Evolutionary conservation across 2,329 filamentous ascomycete species (phyloP).

Genomic region (Rhytidhysteron rufulum): DNA sequence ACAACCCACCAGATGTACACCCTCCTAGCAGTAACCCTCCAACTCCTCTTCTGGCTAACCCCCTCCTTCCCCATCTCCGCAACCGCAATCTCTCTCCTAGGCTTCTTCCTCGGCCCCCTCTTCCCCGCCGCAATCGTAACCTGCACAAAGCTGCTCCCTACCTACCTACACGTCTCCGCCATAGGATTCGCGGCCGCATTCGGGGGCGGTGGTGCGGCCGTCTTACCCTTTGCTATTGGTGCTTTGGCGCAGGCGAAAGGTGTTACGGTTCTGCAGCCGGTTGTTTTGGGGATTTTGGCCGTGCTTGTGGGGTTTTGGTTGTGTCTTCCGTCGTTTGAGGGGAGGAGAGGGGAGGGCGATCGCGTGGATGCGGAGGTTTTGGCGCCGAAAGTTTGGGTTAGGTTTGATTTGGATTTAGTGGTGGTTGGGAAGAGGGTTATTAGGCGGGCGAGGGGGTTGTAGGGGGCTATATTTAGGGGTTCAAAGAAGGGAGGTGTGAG

Average conservation of each 20-base stretch:
- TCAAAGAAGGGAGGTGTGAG: too few relatives aligned
- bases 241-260: conserved; percentile 62
- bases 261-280: conserved; percentile 58
- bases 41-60: conserved; percentile 78
- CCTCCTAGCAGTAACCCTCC: conserved; percentile 56
- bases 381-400: too few relatives aligned
- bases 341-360: too few relatives aligned
- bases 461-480: too few relatives aligned
- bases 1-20: conserved; percentile 54
- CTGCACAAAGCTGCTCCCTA: conserved; percentile 69
- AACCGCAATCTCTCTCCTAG: conserved; percentile 66
- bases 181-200: conserved; percentile 79
- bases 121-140: conserved; percentile 73
- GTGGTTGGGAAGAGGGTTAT: too few relatives aligned
- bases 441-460: too few relatives aligned
- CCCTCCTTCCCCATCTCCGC: conserved; percentile 71
- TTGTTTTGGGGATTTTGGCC: conserved; percentile 53
- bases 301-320: conserved; percentile 52
- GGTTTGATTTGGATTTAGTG: too few relatives aligned
- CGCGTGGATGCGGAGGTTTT: too few relatives aligned
- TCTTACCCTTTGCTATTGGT: conserved; percentile 63
- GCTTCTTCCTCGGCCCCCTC: conserved; percentile 76
- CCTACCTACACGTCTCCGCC: conserved; percentile 69
- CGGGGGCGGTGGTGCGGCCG: conserved; percentile 68
- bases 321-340: conserved; percentile 44